Base-by-base conservation (phyloP, 2,329 filamentous ascomycete genomes). In the Botrytis sinoallii region DNA sequence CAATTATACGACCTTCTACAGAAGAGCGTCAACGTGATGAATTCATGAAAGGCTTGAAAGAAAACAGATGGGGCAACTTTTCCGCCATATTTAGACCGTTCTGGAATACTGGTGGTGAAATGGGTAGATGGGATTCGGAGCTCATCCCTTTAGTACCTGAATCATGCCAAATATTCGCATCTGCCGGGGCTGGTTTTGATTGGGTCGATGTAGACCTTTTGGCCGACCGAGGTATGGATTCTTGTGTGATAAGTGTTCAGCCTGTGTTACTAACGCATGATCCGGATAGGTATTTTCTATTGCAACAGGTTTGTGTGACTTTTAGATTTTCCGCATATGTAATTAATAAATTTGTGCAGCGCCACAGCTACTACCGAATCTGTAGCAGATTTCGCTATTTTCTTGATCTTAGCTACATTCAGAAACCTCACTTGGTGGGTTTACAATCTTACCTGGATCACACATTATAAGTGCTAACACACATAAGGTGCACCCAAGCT, bases 351-450 rank as follows among this genome's bases (percentile, higher is more conserved):
- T 69, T 55, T 22, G 16, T 42, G 20, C 63, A 80, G 89, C 4
- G 91, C 91, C 2, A 86, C 89, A 2, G 91, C 91, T 0, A 91
- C 90, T 52, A 90, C 90, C 10, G 92, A 94, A 78, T 89, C 91
- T 7, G 91, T 93, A 1, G 91, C 91, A 69, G 92, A 94, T 81
- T 89, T 92, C 75, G 89, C 90, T 29, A 85, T 93, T 59, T 90
- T 89, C 78, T 86, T 92, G 77, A 88, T 94, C 77, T 87, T 94
- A 68, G 87, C 88, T 14, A 89, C 88, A 22, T 94, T 93, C 83
- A 89, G 92, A 70, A 86, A 88, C 64, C 86, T 94, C 20, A 85
- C 88, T 1, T 93, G 90, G 88, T 90, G 38, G 16, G 18, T 32
- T 32, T 20, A 3, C 35, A 20, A 22, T 22, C 20, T 38, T 16